Evolutionary conservation across 2,329 filamentous ascomycete genomes (phyloP), one percentile per base, ranked within the genome.

Genomic region (Tolypocladium tundrense): DNA sequence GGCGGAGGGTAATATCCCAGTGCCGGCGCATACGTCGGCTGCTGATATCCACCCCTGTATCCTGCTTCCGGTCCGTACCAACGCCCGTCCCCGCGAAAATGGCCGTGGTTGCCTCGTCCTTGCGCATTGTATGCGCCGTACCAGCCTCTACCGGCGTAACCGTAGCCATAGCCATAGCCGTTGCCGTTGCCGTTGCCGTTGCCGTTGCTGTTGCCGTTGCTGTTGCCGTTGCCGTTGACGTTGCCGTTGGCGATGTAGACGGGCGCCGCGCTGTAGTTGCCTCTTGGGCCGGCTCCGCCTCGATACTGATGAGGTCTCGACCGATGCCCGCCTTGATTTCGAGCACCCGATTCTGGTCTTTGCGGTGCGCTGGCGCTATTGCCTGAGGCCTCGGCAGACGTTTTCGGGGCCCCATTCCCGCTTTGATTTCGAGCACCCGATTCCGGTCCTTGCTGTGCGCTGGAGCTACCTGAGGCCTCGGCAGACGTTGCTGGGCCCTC

Each of bases 101-200:
- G 55, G 3, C 48, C 56, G 19, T 57, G 27, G 9, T 58, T 60
- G 3, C 62, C 60, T 27, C 67, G 58, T 2, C 66, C 65, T 13
- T 67, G 64, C 8, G 65, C 50, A 8, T 42, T 37, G 11, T 59
- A 57, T 14, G 57, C 54, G 16, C 53, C 24, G 4, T 60, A 50
- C 57, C 61, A 60, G 24, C 55, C 55, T 48, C 56, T 40, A n/a
- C 53, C 54, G 7, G 31, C 5, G n/a, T 54, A 45, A 2, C 43
- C 42, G 33, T 31, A 31, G 27, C 27, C 27, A 4, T 31, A 31
- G 4, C 27, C 27, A 6, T 31, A 5, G 27, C 27, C 5, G n/a
- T 54, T 41, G 1, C 43, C 42, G 24, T n/a, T n/a, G 40, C 31
- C 54, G 33, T 37, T 24, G 45, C 9, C 31, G 39, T 54, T 24